A percentile compares a stretch with the other conserved stretches of the same genome.
These are phyloP conservation scores for Sinapis alba DNA, from an alignment of 441 rosid species.

Conservation along the genomic window DNA sequence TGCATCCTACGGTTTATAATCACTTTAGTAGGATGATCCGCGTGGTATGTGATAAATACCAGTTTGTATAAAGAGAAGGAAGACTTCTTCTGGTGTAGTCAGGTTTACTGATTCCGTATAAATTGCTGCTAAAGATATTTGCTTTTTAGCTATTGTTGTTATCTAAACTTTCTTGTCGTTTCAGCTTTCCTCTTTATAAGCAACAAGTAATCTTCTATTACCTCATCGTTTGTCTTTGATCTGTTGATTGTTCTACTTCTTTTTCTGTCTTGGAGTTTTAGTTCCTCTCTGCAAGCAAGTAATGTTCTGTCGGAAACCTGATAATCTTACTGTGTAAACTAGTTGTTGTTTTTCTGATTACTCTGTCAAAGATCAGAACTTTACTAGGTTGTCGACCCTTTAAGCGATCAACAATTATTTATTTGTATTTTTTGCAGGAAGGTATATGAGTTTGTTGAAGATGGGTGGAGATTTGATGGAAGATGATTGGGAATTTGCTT, in stretches of 20 bases:
- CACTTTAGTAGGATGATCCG: neutral
- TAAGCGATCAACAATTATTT: neutral
- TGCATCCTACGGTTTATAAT: constrained; percentile 22
- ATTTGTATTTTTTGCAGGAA: neutral
- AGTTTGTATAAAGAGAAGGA: neutral
- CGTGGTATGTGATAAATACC: constrained; percentile 1
- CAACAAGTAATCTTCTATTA: constrained; percentile 33
- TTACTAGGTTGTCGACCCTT: constrained; percentile 7
- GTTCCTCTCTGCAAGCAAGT: constrained; percentile 5
- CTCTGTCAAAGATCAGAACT: constrained; percentile 18
- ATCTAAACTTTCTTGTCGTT: constrained; percentile 19
- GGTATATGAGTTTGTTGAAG: constrained; percentile 21
- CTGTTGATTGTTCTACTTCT: constrained; percentile 8
- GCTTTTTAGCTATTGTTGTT: neutral
- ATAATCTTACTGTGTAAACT: neutral
- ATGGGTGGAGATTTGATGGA: constrained; percentile 82
- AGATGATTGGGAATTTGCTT: constrained; percentile 80
- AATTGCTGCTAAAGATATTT: neutral
- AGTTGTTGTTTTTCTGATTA: neutral
- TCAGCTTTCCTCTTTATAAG: constrained; percentile 21
- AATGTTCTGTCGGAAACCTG: constrained; percentile 1
- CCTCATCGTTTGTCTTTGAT: neutral
- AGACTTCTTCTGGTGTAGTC: constrained; percentile 10
- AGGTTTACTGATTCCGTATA: constrained; percentile 22
- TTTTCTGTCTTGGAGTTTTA: constrained; percentile 9